Conservation (phyloP, 768 basidiomycete species). For the Hericium erinaceus region DNA sequence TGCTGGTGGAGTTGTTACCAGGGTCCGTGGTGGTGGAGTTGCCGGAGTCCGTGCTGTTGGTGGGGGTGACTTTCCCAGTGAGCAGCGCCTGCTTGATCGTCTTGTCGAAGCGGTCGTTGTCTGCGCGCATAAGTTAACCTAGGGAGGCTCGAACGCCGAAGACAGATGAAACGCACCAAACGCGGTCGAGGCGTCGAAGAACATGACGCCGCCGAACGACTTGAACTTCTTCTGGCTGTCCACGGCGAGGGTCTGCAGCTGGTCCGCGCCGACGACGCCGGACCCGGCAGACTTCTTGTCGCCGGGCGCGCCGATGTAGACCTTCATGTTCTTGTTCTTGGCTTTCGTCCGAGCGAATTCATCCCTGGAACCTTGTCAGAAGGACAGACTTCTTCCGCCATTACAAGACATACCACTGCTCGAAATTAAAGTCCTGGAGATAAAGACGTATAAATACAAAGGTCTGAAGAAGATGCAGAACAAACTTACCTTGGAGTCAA, state of each 20-base stretch:
- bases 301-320: conserved; percentile 37
- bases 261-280: conserved; percentile 27
- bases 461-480: no score
- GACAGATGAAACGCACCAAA: conserved; percentile 22
- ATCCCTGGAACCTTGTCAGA: conserved; percentile 44
- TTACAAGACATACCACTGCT: not conserved
- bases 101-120: not conserved
- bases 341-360: conserved; percentile 34
- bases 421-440: not conserved
- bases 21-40: not conserved
- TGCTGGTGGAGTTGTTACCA: not conserved
- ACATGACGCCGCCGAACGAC: conserved; percentile 35
- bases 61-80: not conserved
- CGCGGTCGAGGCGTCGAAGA: conserved; percentile 39
- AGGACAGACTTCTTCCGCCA: no score
- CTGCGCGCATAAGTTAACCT: not conserved
- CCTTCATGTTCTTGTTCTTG: conserved; percentile 35
- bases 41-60: not conserved
- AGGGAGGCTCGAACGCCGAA: not conserved
- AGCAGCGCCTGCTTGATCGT: not conserved
- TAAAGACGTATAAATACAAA: no score
- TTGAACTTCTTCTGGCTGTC: conserved; percentile 29
- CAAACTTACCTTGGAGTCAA: not conserved
- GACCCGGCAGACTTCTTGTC: conserved; percentile 32
- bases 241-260: conserved; percentile 25